Evolutionary conservation across 2,329 filamentous ascomycete species (phyloP), one percentile per base, ranked within the genome.

Genomic region (Fusarium verticillioides): DNA sequence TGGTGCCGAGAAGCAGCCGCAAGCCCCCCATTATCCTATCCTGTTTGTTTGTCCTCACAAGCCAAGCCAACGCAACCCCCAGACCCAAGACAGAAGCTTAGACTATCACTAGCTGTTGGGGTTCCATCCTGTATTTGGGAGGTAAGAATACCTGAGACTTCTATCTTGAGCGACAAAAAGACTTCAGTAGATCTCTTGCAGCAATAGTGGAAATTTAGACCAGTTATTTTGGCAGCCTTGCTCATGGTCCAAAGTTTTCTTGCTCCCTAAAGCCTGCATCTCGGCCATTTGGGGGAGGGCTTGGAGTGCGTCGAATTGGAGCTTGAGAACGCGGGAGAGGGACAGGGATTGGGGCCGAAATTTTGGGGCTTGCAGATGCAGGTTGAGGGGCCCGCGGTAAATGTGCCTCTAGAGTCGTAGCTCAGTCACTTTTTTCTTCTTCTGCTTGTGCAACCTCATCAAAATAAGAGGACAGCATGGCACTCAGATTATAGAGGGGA

Each of bases 321-420:
- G 62, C 66, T 64, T 57, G 62, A 44, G 62, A 49, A 50, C n/a
- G 46, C 36, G 50, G 56, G 61, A 60, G 30, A 63, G 58, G 58
- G 43, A 59, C 67, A 64, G 52, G 71, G 62, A 72, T 74, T 61
- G 50, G 13, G 71, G 36, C 34, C 46, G 36, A 74, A 74, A 60
- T 66, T 72, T 74, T 74, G 63, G 72, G 72, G 72, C 71, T 65
- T 69, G 53, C 56, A 74, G 63, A 58, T 69, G 44, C 52, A 74
- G 63, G 63, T 74, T 74, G 68, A 56, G 72, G 71, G 71, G 53
- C 37, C 60, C 50, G 62, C 62, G 70, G 70, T 72, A 73, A 73
- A 67, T 70, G 63, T 60, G 70, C 60, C 66, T 73, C 65, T 59
- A 64, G 32, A 50, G 66, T 52, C 66, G 50, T 73, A 70, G 60